phyloP scores from a whole-genome alignment of 306 rosid genomes.

The Crotalaria pallida region DNA sequence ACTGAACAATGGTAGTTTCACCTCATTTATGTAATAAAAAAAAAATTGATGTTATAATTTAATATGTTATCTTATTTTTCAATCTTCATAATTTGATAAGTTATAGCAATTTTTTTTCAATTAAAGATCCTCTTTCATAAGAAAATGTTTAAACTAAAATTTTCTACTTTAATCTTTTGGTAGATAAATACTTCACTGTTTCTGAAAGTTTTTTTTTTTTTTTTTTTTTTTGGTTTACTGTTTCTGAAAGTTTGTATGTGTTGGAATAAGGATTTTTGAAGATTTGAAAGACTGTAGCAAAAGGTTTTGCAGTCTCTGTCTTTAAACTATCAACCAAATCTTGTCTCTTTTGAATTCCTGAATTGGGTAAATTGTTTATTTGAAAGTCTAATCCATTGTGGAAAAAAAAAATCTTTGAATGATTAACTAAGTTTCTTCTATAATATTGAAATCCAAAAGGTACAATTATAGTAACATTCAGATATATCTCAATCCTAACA shows the following conservation, averaged over 20 bases:
- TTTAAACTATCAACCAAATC: neutral
- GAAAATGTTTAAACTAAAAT: neutral
- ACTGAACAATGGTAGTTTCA: neutral
- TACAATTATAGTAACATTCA: neutral
- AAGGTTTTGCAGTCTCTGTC: neutral
- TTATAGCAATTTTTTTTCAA: neutral
- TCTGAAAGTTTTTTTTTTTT: too few species aligned
- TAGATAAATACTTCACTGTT: neutral
- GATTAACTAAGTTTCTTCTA: slow-evolving; percentile 1
- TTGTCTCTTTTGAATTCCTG: neutral
- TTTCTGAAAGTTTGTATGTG: neutral
- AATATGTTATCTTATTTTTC: neutral
- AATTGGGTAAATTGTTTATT: neutral
- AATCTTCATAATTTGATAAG: neutral
- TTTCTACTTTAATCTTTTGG: neutral
- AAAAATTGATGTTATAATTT: neutral
- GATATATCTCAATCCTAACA: slow-evolving; percentile 11
- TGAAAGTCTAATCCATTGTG: neutral
- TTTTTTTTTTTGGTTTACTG: too few species aligned
- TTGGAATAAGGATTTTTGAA: neutral
- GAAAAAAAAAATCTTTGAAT: neutral
- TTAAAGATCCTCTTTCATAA: neutral
- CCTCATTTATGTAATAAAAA: too few species aligned
- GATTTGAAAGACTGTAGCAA: neutral
- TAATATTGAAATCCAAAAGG: neutral